Percentiles rank a stretch among this genome's conserved stretches.
These are phyloP conservation scores for Debaryomycetaceae sp. DNA, from an alignment of 1,139 yeast species.

Conservation along the genomic window DNA sequence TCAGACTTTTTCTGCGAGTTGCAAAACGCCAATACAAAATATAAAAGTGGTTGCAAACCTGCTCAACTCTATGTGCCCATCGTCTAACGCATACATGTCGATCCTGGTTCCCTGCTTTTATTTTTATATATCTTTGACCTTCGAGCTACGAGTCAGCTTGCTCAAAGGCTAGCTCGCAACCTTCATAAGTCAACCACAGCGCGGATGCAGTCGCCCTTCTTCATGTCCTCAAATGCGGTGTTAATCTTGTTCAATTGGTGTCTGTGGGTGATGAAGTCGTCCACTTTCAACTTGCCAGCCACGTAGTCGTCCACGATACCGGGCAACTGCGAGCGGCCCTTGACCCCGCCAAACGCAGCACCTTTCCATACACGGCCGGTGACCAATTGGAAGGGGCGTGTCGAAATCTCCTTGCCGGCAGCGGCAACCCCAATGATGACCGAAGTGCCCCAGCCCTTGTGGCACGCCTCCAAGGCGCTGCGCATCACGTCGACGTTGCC, in stretches of 20 bases:
- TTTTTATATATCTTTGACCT: too few relatives aligned
- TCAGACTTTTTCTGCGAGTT: too few relatives aligned
- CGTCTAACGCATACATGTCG: too few relatives aligned
- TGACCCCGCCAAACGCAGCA: slow-evolving; percentile 97
- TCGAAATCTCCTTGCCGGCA: slow-evolving; percentile 93
- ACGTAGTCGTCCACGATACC: slow-evolving; percentile 83
- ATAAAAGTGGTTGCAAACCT: too few relatives aligned
- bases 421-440: slow-evolving; percentile 97
- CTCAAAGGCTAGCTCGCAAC: too few relatives aligned
- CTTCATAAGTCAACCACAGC: slow-evolving; percentile 63
- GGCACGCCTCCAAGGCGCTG: slow-evolving; percentile 92
- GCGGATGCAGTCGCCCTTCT: slow-evolving; percentile 88
- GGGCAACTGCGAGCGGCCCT: slow-evolving; percentile 95
- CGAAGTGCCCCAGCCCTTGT: slow-evolving; percentile 98
- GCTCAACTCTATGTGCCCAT: too few relatives aligned
- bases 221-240: slow-evolving; percentile 92
- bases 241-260: slow-evolving; percentile 75
- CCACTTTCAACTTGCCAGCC: slow-evolving; percentile 81
- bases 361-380: slow-evolving; percentile 99
- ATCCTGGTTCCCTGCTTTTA: too few relatives aligned
- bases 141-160: too few relatives aligned
- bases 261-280: slow-evolving; percentile 91
- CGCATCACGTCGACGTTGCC: slow-evolving; percentile 96
- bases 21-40: too few relatives aligned
- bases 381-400: slow-evolving; percentile 97